These are phyloP conservation scores for Ogataea philodendri DNA, from an alignment of 805 yeast species.

Conservation along the genomic window DNA sequence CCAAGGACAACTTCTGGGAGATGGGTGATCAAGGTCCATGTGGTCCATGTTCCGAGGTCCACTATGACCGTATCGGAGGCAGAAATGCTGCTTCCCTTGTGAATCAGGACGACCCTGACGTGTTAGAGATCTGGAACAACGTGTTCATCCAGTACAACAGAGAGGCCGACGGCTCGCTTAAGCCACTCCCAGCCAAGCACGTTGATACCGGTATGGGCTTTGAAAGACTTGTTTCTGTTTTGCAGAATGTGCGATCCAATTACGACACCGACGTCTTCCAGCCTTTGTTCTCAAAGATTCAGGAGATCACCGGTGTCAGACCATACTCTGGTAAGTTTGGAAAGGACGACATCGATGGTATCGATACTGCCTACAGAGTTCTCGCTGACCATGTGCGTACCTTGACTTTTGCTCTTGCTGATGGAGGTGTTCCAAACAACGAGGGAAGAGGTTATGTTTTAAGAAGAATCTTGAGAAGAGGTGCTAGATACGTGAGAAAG, in stretches of 20 bases:
- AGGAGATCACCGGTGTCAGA: constrained; percentile 91
- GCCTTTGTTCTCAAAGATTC: constrained; percentile 82
- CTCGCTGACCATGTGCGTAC: constrained; percentile 99
- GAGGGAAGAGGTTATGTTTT: constrained; percentile 99
- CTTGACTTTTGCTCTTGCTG: constrained; percentile 90
- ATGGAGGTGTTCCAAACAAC: constrained; percentile 99
- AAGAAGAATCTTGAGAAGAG: constrained; percentile 96
- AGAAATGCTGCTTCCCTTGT: constrained; percentile 91
- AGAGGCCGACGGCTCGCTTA: constrained; percentile 79
- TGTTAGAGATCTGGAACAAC: constrained; percentile 95
- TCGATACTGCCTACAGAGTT: constrained; percentile 97
- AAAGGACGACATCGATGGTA: constrained; percentile 86
- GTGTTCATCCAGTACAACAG: constrained; percentile 97
- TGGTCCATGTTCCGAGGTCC: constrained; percentile 98
- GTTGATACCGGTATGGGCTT: constrained; percentile 99
- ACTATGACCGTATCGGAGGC: constrained; percentile 97
- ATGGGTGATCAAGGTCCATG: constrained; percentile 99
- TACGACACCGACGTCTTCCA: constrained; percentile 96
- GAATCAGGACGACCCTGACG: constrained; percentile 97
- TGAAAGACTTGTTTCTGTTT: constrained; percentile 91
- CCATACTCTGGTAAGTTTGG: constrained; percentile 92
- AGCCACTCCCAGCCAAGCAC: constrained; percentile 88
- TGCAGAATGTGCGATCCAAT: constrained; percentile 88
- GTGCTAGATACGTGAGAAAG: constrained; percentile 94
- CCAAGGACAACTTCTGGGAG: constrained; percentile 97